These are phyloP conservation scores for Violaceomyces palustris DNA, from an alignment of 1,284 basidiomycete genomes.

Conservation along the genomic window DNA sequence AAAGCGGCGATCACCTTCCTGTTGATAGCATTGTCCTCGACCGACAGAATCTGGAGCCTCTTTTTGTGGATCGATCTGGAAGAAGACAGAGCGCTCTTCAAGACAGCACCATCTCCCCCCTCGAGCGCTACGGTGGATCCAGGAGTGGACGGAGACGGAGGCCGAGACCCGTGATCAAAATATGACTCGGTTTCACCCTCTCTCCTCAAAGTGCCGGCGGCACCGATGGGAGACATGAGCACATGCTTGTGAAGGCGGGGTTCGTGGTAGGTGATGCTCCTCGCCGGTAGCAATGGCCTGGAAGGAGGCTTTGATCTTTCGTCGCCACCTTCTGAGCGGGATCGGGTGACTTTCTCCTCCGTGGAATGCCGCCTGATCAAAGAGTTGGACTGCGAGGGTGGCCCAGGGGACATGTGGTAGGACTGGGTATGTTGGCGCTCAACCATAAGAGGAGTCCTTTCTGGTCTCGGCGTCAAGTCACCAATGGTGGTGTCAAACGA, in stretches of 20 bases:
- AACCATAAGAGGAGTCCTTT: no score
- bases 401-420: slow-evolving; percentile 43
- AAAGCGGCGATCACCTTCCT: slow-evolving; percentile 36
- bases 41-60: slow-evolving; percentile 35
- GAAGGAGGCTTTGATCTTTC: slow-evolving; percentile 1
- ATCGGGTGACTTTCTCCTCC: slow-evolving; percentile 12
- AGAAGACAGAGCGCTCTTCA: slow-evolving; percentile 53
- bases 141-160: slow-evolving; percentile 49
- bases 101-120: slow-evolving; percentile 57
- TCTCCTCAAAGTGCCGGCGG: slow-evolving; percentile 7
- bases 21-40: slow-evolving; percentile 48
- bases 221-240: slow-evolving; percentile 34
- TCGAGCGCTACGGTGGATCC: slow-evolving; percentile 55
- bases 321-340: slow-evolving; percentile 16
- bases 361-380: slow-evolving; percentile 44
- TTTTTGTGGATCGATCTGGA: slow-evolving; percentile 3
- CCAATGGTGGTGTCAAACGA: slow-evolving; percentile 23
- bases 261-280: slow-evolving; percentile 49
- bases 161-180: slow-evolving; percentile 19
- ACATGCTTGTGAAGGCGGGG: slow-evolving; percentile 41
- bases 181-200: slow-evolving; percentile 22
- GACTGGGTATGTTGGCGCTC: slow-evolving; percentile 14
- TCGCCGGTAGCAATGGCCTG: slow-evolving; percentile 36
- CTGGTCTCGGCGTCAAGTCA: background rate
- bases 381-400: slow-evolving; percentile 17